Evolutionary conservation across 2,329 filamentous ascomycete genomes (phyloP).

Genomic region (Paracamarosporium sp.): DNA sequence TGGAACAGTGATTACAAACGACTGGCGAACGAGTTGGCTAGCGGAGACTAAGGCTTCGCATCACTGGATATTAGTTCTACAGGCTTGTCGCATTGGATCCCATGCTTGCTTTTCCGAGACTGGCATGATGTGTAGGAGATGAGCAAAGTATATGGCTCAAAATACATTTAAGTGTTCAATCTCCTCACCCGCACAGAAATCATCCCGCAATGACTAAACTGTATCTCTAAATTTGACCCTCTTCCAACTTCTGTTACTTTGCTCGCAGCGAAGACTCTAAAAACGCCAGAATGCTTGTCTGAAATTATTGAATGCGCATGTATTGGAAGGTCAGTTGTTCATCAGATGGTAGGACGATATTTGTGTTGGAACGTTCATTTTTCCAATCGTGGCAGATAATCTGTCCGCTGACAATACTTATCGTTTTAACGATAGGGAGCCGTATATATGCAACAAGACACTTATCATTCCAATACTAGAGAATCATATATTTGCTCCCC

Average conservation of each 20-base stretch:
- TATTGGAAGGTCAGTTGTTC: too few relatives aligned
- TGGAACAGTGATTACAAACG: constrained; percentile 2
- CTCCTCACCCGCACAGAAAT: not conserved
- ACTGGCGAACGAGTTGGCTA: constrained; percentile 7
- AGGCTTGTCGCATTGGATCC: constrained; percentile 5
- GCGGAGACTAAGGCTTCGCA: not conserved
- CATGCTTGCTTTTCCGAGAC: constrained; percentile 1
- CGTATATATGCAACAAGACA: too few relatives aligned
- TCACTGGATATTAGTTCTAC: not conserved
- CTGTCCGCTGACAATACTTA: too few relatives aligned
- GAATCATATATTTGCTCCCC: not conserved
- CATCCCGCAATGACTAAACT: not conserved
- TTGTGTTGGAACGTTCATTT: too few relatives aligned
- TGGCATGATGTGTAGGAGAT: constrained; percentile 19
- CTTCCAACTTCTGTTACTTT: not conserved
- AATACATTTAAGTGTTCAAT: constrained; percentile 1
- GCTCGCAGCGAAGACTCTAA: too few relatives aligned
- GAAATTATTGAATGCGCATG: too few relatives aligned
- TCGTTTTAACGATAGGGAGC: too few relatives aligned
- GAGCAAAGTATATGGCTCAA: constrained; percentile 23
- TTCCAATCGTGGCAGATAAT: too few relatives aligned
- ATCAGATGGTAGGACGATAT: too few relatives aligned
- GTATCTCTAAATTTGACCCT: not conserved
- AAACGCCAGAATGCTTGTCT: too few relatives aligned
- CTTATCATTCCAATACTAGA: not conserved